Evolutionary conservation across 73 alveolate species (phyloP), one percentile per base, ranked within the genome.

Genomic region (Effrenium voratum): DNA sequence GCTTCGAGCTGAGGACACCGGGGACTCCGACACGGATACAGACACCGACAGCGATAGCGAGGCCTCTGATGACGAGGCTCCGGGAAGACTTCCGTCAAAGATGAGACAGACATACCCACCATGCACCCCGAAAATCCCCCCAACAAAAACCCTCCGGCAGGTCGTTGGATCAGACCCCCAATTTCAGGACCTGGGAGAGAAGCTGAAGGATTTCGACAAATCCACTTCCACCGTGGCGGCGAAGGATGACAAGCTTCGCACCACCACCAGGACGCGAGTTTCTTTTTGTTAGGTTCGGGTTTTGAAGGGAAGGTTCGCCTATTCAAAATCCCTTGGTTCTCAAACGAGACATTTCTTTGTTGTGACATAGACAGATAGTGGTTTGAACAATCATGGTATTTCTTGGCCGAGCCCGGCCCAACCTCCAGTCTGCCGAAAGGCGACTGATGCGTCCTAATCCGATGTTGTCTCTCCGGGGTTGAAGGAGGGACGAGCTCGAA

Each of bases 161-260:
- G 68, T 55, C 12, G 30, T 22, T 15, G 68, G 68, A 15, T 15
- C 68, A 55, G 12, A 55, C 68, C 68, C 22, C 22, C 30, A 15
- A 22, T 36, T 22, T 6, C 84, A 90, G 97, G 98, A 92, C 49
- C 66, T 92, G 49, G 98, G 98, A 10, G 98, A 92, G 92, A 92
- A 92, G 92, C 79, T 92, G 43, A 92, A 92, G 92, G 98, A 96
- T 63, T 70, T 59, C 36, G 97, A 73, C 83, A 99, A 99, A 47
- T 95, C 99, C 46, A 68, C 99, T n/a, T 82, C 97, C 73, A 73
- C 99, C 36, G 99, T 99, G 76, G 99, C 99, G 4, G 95, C 90
- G 49, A 98, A 98, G 88, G 99, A 99, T 79, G 99, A 99, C 44
- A 98, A 99, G 99, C 98, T 99, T 16, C 95, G 99, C 40, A 99